Base-by-base conservation (phyloP, 129 eudicot genomes). In the Artemisia argyi region DNA sequence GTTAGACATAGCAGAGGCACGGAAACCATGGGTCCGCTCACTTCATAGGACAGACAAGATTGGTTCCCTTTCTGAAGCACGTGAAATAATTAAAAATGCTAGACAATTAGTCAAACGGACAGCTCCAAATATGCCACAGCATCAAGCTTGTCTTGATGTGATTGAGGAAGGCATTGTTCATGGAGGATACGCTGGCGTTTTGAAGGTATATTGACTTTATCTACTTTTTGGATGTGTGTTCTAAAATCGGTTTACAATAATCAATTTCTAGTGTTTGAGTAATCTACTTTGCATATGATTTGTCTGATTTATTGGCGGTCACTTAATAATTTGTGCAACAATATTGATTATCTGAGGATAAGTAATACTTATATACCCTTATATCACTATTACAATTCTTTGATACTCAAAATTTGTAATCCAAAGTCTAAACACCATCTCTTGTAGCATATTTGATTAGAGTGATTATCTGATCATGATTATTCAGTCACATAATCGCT, bases 51-150 rank as follows among this genome's bases (percentile, higher is more conserved):
- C 81, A 2, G 97, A 94, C 70, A 94, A 90, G 80, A 77, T 94
- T 53, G 96, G 98, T 53, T 81, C 96, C 69, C 85, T 87, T 66
- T 81, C 95, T 11, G 98, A 89, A 76, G 95, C 86, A 16, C 94
- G 74, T 66, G 83, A 85, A 66, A 80, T 87, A 17, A 67, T 92
- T 47, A 76, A 73, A 49, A 61, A 51, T 53, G 95, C 98, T 12
- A 76, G 95, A 70, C 88, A 92, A 72, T 82, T 82, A 70, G 96
- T 80, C 75, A 88, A 82, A 80, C 88, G 72, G 65, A 84, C 80
- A 26, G 87, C 93, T 68, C 91, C 81, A 51, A 87, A 94, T 78
- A 49, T 90, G 97, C 96, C 97, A 77, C 99, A 90, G 69, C 99
- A 90, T 81, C 89, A 80, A 73, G 96, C 89, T 18, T 90, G 97